A percentile compares a stretch with the other conserved stretches of the same genome.
These are phyloP conservation scores for Barbarea vulgaris DNA, from an alignment of 345 rosid genomes.

Conservation along the genomic window DNA sequence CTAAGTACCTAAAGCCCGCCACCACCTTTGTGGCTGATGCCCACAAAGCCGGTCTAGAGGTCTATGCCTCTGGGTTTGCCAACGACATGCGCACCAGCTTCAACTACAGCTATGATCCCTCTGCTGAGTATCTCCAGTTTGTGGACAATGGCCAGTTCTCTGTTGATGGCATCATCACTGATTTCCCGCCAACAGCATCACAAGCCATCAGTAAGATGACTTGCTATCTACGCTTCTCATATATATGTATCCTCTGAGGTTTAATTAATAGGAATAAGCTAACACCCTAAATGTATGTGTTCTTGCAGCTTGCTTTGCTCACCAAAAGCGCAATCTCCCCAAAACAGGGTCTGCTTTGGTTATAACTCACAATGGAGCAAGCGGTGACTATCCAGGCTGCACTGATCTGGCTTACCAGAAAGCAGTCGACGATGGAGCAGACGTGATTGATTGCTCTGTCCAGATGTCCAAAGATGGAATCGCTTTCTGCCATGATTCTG, in stretches of 20 bases:
- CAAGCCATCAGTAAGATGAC: conserved; percentile 61
- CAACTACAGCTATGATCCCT: conserved; percentile 75
- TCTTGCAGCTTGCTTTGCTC: conserved; percentile 68
- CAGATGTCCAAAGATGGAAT: conserved; percentile 86
- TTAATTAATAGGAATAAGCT: conserved; percentile 1
- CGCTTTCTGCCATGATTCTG: conserved; percentile 68
- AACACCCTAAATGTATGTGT: not conserved
- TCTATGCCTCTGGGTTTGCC: conserved; percentile 74
- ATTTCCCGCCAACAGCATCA: conserved; percentile 82
- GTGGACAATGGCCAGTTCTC: conserved; percentile 57
- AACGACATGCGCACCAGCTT: conserved; percentile 57
- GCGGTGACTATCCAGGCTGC: conserved; percentile 79
- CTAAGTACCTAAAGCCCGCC: conserved; percentile 55
- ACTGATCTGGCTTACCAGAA: conserved; percentile 81
- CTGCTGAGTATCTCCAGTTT: conserved; percentile 66
- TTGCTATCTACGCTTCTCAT: not conserved
- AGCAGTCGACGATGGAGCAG: conserved; percentile 78
- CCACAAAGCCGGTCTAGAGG: conserved; percentile 70
- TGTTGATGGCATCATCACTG: conserved; percentile 81
- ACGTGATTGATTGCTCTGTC: conserved; percentile 76
- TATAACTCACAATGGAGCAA: conserved; percentile 82
- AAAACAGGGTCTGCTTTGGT: conserved; percentile 48
- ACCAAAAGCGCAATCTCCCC: conserved; percentile 37
- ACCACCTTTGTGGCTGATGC: conserved; percentile 78
- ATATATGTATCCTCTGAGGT: not conserved